Conservation (phyloP, 1,284 basidiomycete genomes). For the Trichosporon sp. region DNA sequence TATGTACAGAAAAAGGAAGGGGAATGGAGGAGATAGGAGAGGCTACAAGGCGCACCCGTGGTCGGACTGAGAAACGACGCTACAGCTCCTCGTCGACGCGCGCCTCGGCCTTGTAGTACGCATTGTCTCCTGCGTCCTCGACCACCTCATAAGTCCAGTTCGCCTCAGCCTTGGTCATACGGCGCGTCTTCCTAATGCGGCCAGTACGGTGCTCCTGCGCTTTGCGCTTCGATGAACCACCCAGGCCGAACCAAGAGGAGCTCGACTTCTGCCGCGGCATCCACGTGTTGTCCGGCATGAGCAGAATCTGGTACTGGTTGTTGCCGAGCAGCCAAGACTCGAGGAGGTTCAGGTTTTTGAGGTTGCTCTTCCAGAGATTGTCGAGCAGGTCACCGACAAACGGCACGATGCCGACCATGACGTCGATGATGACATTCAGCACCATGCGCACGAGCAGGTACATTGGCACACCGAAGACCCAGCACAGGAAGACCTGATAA, state of each 20-base stretch:
- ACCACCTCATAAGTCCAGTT: background rate
- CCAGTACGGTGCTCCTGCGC: background rate
- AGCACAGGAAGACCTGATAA: constrained; percentile 46
- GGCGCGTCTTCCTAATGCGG: background rate
- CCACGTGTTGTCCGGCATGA: constrained; percentile 40
- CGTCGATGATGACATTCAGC: constrained; percentile 40
- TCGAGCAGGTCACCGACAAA: constrained; percentile 46
- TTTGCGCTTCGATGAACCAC: background rate
- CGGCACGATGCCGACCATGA: constrained; percentile 44
- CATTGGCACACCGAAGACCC: constrained; percentile 40
- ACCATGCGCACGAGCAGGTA: constrained; percentile 41
- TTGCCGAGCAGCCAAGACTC: constrained; percentile 41
- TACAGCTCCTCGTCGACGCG: background rate
- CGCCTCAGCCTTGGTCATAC: background rate
- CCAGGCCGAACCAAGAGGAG: background rate
- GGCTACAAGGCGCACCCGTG: background rate
- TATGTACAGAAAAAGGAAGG: background rate
- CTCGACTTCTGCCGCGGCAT: background rate
- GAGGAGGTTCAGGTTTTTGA: constrained; percentile 43
- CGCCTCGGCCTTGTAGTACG: constrained; percentile 3
- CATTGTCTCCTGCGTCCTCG: background rate
- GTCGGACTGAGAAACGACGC: background rate
- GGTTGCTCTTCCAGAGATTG: constrained; percentile 48
- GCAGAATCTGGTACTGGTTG: constrained; percentile 40
- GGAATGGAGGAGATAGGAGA: background rate